A percentile compares a stretch with the other conserved stretches of the same genome.
Conservation (phyloP, 768 basidiomycete genomes). For the Hortiboletus campestris region DNA sequence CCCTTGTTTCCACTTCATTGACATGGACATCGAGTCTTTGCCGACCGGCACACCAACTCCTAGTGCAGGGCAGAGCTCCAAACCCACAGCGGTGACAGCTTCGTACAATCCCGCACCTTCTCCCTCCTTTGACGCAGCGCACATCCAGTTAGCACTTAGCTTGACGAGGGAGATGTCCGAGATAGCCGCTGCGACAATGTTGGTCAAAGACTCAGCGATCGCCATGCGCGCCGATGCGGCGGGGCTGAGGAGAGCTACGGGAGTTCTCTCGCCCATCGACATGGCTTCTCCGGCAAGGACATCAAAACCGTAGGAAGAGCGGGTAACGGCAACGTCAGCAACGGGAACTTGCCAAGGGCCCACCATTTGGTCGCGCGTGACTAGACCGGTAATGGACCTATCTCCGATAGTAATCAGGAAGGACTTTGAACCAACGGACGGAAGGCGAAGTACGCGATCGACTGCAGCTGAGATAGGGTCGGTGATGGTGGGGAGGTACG, state of each 20-base stretch:
- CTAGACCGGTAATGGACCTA: slow-evolving; percentile 88
- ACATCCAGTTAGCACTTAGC: slow-evolving; percentile 99
- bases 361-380: slow-evolving; percentile 97
- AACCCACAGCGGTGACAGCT: slow-evolving; percentile 85
- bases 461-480: slow-evolving; percentile 63
- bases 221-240: slow-evolving; percentile 96
- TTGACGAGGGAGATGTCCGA: slow-evolving; percentile 74
- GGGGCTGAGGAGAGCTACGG: slow-evolving; percentile 81
- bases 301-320: slow-evolving; percentile 91
- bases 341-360: slow-evolving; percentile 99
- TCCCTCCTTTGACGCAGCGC: slow-evolving; percentile 83
- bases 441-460: slow-evolving; percentile 82
- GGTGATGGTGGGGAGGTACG: slow-evolving; percentile 54
- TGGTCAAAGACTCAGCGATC: slow-evolving; percentile 90
- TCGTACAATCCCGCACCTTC: slow-evolving; percentile 90
- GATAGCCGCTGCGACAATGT: slow-evolving; percentile 79
- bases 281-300: slow-evolving; percentile 87
- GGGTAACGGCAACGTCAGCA: slow-evolving; percentile 94
- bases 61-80: slow-evolving; percentile 90
- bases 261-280: slow-evolving; percentile 98
- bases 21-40: slow-evolving; percentile 99
- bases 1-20: slow-evolving; percentile 83
- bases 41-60: slow-evolving; percentile 97
- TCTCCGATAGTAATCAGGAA: slow-evolving; percentile 99
- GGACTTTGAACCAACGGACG: slow-evolving; percentile 91